Percentiles rank a stretch among this genome's conserved stretches.
Evolutionary conservation across 306 rosid genomes (phyloP).

Genomic region (Fagus crenata): DNA sequence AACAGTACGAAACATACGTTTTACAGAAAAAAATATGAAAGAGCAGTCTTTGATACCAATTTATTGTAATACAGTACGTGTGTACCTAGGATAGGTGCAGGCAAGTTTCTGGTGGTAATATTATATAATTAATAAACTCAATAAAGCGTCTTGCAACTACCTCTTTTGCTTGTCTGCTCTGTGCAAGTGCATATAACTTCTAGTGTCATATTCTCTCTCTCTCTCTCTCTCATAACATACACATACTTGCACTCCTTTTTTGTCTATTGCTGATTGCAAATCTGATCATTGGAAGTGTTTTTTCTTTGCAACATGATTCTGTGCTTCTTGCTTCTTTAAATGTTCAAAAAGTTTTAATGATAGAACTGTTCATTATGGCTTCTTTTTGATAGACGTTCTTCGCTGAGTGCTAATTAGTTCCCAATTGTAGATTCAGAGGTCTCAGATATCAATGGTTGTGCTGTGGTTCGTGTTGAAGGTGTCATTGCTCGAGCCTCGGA

Average conservation of each 20-base stretch:
- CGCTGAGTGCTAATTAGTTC: conserved; percentile 21
- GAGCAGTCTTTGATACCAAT: no score
- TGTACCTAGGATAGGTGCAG: no score
- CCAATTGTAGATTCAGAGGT: conserved; percentile 36
- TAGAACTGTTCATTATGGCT: conserved; percentile 5
- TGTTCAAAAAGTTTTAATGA: neutral
- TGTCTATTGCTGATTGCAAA: neutral
- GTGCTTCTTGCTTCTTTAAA: neutral
- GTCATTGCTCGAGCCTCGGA: conserved; percentile 28
- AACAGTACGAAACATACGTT: no score
- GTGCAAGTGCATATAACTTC: no score
- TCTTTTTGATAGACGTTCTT: conserved; percentile 12
- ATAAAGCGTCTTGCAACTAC: no score
- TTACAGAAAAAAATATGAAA: no score
- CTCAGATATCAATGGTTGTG: conserved; percentile 32
- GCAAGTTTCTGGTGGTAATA: no score
- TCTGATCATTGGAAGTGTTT: neutral
- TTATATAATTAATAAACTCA: no score
- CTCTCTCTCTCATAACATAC: neutral
- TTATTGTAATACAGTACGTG: no score
- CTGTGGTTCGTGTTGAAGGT: conserved; percentile 27
- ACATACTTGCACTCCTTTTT: no score
- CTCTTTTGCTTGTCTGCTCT: no score
- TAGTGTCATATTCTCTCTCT: neutral
- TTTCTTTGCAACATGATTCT: neutral